Evolutionary conservation across 208 protist species (phyloP).

Genomic region (Blechomonas ayalai): DNA sequence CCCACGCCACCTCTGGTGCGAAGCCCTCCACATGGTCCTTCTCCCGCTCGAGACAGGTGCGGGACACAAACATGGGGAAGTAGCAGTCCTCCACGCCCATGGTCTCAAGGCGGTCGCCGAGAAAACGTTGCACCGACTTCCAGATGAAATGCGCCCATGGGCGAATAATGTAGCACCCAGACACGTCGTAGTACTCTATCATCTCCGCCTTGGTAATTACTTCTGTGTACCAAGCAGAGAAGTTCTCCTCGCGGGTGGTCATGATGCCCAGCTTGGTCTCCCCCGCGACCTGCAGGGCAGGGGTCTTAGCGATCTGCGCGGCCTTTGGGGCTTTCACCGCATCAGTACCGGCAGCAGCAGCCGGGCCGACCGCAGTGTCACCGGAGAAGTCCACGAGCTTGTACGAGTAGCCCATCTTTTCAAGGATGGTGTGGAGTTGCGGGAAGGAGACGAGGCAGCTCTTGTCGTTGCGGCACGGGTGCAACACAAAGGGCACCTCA

Average conservation of each 20-base stretch:
- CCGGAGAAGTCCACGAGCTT: slow-evolving; percentile 61
- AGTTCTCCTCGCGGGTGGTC: slow-evolving; percentile 88
- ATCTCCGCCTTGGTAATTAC: slow-evolving; percentile 97
- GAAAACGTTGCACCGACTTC: slow-evolving; percentile 92
- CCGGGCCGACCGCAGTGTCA: slow-evolving; percentile 5
- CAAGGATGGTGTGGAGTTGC: slow-evolving; percentile 54
- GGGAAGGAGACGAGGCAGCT: slow-evolving; percentile 54
- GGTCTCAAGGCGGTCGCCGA: slow-evolving; percentile 78
- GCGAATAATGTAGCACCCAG: slow-evolving; percentile 98
- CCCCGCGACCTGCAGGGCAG: slow-evolving; percentile 11
- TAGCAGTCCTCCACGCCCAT: slow-evolving; percentile 96
- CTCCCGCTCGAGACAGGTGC: slow-evolving; percentile 93
- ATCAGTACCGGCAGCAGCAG: slow-evolving; percentile 9
- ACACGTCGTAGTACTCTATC: slow-evolving; percentile 99
- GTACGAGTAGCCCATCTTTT: slow-evolving; percentile 54
- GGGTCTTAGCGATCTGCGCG: slow-evolving; percentile 12
- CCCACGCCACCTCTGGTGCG: slow-evolving; percentile 95
- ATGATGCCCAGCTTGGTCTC: slow-evolving; percentile 88
- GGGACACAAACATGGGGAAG: slow-evolving; percentile 98
- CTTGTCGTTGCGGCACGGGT: slow-evolving; percentile 83
- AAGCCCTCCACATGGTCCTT: slow-evolving; percentile 99
- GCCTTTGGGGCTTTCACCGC: slow-evolving; percentile 3
- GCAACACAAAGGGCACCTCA: slow-evolving; percentile 42
- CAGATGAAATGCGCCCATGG: slow-evolving; percentile 97
- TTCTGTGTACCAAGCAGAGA: slow-evolving; percentile 96